Evolutionary conservation across 371 early-diverging fungal genomes (phyloP), one percentile per base, ranked within the genome.

Genomic region (Capillidium heterosporum): DNA sequence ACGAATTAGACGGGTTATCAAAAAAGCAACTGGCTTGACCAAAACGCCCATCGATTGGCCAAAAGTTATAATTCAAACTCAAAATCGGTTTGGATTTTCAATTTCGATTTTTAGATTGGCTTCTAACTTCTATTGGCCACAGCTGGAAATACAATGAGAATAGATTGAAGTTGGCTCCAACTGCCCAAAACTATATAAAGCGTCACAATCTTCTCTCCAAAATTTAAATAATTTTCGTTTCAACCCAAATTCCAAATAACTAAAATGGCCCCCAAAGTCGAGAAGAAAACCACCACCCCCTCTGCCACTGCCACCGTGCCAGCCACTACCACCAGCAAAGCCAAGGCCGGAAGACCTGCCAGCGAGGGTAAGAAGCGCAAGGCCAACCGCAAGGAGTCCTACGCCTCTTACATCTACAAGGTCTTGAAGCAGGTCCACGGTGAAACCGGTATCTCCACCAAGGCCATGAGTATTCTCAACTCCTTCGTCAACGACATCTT

Each of bases 381-480:
- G 66, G 63, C 69, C 57, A 59, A 68, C 64, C 80, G 90, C 65
- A 85, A 84, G 67, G 91, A 94, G 71, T 88, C 91, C 63, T 93
- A 88, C 82, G 81, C 87, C 50, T 79, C 90, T 68, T 92, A 90
- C 81, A 92, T 92, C 75, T 91, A 89, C 84, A 88, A 87, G 78
- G 95, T 95, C 61, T 74, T 95, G 70, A 88, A 89, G 77, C 95
- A 95, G 72, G 92, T 93, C 59, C 94, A 95, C 80, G 93, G 94
- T 61, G 94, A 95, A 65, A 89, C 89, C 60, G 93, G 94, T 76
- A 91, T 95, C 77, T 91, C 92, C 74, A 91, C 89, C 89, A 92
- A 92, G 83, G 93, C 92, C 78, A 95, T 95, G 95, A 84, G 86
- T 59, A 93, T 95, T 73, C 77, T 95, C 74, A 93, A 95, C 90